phyloP scores from a whole-genome alignment of 1,284 basidiomycete genomes.

The Cronartium quercuum region DNA sequence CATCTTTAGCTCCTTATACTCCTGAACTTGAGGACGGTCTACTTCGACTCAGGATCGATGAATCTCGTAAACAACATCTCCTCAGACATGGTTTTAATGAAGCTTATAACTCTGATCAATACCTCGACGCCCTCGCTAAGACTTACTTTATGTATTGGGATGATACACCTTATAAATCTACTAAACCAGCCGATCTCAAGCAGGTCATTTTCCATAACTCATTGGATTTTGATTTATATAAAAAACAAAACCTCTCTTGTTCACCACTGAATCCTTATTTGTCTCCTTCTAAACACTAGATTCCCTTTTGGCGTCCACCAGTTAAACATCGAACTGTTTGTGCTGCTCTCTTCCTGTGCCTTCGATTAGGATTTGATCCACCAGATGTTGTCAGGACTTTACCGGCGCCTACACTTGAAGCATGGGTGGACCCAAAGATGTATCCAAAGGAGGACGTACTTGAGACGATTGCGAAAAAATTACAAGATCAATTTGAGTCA shows the following conservation, averaged over 20 bases:
- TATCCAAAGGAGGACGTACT: conserved; percentile 25
- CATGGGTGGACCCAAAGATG: conserved; percentile 29
- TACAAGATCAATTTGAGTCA: conserved; percentile 32
- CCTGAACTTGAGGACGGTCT: not conserved
- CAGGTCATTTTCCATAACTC: conserved; percentile 10
- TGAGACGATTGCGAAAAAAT: conserved; percentile 25
- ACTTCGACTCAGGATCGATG: conserved; percentile 4
- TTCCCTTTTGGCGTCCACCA: conserved; percentile 26
- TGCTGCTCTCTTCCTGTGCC: conserved; percentile 37
- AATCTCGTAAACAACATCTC: conserved; percentile 21
- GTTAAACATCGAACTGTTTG: conserved; percentile 27
- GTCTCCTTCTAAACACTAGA: not conserved
- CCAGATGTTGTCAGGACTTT: conserved; percentile 37
- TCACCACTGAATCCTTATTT: not conserved
- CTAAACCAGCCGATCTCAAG: conserved; percentile 19
- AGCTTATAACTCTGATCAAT: conserved; percentile 9
- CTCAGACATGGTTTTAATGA: conserved; percentile 37
- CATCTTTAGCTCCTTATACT: not conserved
- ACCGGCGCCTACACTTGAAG: conserved; percentile 35
- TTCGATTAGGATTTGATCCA: conserved; percentile 34
- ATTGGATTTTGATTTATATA: not conserved
- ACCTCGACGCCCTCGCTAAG: conserved; percentile 44
- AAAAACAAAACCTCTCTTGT: not conserved
- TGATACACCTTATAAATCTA: conserved; percentile 43
- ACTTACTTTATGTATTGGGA: conserved; percentile 47